Evolutionary conservation across 164 flowering plant genomes (phyloP).

Genomic region (Sedum album): DNA sequence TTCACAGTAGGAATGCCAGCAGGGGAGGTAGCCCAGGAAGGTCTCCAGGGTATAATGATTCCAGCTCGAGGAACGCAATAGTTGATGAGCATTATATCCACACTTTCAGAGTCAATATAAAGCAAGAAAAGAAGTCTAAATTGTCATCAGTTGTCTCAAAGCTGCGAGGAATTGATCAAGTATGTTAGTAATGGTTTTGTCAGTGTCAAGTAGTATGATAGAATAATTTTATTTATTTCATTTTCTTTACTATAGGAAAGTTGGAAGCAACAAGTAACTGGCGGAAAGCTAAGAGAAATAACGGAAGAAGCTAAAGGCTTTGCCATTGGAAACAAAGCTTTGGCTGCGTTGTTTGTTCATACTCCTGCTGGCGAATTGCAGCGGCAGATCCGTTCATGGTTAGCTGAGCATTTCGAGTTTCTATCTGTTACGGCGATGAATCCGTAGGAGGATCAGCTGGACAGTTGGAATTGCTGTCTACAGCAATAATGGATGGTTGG

Average conservation of each 20-base stretch:
- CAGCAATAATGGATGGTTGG: conserved; percentile 99
- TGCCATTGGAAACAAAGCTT: conserved; percentile 86
- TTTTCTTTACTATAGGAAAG: conserved; percentile 45
- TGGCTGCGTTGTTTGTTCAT: conserved; percentile 98
- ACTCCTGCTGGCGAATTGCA: conserved; percentile 99
- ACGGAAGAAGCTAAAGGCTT: conserved; percentile 93
- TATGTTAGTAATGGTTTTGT: conserved; percentile 13
- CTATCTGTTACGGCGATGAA: conserved; percentile 83
- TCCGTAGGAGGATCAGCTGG: conserved; percentile 67
- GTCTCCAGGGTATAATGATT: conserved; percentile 65
- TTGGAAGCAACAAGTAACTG: conserved; percentile 93
- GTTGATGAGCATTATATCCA: conserved; percentile 59
- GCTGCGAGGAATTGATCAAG: conserved; percentile 95
- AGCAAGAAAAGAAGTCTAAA: conserved; percentile 87
- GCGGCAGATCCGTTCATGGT: conserved; percentile 94
- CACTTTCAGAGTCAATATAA: conserved; percentile 84
- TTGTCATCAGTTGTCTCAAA: conserved; percentile 93
- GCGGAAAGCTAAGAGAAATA: conserved; percentile 93
- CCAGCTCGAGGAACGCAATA: conserved; percentile 29
- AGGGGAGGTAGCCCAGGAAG: conserved; percentile 90
- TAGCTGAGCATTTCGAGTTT: conserved; percentile 89
- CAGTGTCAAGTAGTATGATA: background rate
- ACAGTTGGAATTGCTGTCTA: conserved; percentile 92
- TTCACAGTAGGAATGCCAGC: conserved; percentile 86
- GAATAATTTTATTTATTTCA: too few relatives aligned